Base-by-base conservation (phyloP, 495 filamentous ascomycete genomes). In the Tuber melanosporum region DNA sequence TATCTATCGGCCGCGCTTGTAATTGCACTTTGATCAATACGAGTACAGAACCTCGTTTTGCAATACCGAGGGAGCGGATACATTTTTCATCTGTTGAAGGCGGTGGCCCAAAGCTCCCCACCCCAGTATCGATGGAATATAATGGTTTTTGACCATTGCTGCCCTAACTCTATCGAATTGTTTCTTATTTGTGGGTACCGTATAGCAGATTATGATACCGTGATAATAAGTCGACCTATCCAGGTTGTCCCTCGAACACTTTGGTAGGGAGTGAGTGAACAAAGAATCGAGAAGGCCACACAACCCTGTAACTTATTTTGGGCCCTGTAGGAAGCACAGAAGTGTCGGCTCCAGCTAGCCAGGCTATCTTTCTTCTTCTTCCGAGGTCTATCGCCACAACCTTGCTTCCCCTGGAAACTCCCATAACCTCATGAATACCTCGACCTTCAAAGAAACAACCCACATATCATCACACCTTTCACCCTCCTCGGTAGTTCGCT, bases 381-480 rank as follows among this genome's bases (percentile, higher is more conserved):
- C 57, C 26, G 26, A 66, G 57, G 32, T 66, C 57, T 66, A 4
- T 66, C 57, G 14, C 57, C 26, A 66, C 57, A 66, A 32, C 57
- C 57, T 15, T 15, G 36, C 52, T 20, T 36, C 57, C 57, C 57
- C 52, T 57, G 10, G 22, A 26, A 57, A 57, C 26, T 36, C 26
- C 57, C 26, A 17, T 26, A 66, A 66, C 26, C 32, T 72, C 39
- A 45, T 46, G 44, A 42, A 72, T 20, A 42, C 15, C n/a, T 46
- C 26, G 32, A 66, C 57, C 57, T n/a, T 43, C 43, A 9, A 32
- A 45, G 19, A 20, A 44, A 52, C 57, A 45, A 45, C 44, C 45
- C 42, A 71, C 45, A 32, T 12, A 57, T 44, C 74, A 5, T 43
- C 74, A 43, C 76, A 41, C 20, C 44, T 44, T 41, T 32, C 76